A percentile compares a stretch with the other conserved stretches of the same genome.
Evolutionary conservation across 768 basidiomycete genomes (phyloP).

Genomic region (Cyclocybe cylindracea): DNA sequence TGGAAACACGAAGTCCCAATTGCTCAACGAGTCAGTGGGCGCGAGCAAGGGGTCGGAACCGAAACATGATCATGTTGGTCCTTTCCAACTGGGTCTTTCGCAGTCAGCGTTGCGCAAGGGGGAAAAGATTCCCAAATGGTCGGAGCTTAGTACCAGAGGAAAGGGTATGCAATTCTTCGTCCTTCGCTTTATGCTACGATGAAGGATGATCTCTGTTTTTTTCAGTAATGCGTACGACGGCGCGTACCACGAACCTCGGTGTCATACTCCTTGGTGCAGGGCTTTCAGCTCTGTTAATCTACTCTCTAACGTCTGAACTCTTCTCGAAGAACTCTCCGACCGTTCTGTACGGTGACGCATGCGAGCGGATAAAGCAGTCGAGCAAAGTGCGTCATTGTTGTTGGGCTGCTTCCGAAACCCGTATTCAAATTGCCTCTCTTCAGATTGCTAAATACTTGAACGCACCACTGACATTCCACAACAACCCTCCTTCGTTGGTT

Average conservation of each 20-base stretch:
- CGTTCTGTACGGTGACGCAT: conserved; percentile 68
- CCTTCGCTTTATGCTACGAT: background rate
- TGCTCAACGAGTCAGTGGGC: conserved; percentile 67
- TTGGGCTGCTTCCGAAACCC: conserved; percentile 1
- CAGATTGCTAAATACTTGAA: conserved; percentile 74
- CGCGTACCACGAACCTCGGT: conserved; percentile 48
- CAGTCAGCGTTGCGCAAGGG: conserved; percentile 53
- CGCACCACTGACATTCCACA: conserved; percentile 73
- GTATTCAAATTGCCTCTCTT: conserved; percentile 2
- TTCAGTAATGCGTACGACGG: conserved; percentile 50
- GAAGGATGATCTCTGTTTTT: background rate
- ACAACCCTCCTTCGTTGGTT: conserved; percentile 72
- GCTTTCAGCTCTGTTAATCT: conserved; percentile 71
- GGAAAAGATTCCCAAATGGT: conserved; percentile 72
- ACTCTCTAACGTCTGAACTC: conserved; percentile 79
- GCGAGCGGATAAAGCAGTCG: conserved; percentile 52
- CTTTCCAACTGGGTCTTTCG: conserved; percentile 74
- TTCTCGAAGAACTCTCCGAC: conserved; percentile 90
- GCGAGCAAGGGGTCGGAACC: conserved; percentile 46
- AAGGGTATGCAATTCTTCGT: conserved; percentile 54
- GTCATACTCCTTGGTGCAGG: conserved; percentile 80
- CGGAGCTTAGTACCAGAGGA: conserved; percentile 71
- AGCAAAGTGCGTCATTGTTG: conserved; percentile 32
- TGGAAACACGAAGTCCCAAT: conserved; percentile 38
- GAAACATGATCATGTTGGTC: conserved; percentile 67